Evolutionary conservation across 129 eudicot genomes (phyloP).

Genomic region (Chrysanthemum seticuspe): DNA sequence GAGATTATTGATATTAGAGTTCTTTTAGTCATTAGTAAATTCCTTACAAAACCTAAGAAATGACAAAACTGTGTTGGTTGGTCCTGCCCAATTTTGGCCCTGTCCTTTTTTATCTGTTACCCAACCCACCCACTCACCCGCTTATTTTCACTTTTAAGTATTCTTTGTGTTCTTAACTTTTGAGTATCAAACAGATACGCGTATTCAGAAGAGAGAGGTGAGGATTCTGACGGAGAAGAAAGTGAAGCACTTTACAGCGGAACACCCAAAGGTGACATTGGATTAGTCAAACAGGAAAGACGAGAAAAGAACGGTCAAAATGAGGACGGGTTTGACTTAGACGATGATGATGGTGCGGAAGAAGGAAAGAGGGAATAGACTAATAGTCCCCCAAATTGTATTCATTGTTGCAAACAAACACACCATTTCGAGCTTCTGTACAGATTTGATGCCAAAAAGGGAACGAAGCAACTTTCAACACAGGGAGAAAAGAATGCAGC

Average conservation of each 20-base stretch:
- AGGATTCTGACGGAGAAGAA: slow-evolving; percentile 78
- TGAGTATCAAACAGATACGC: slow-evolving; percentile 57
- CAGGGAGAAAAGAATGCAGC: slow-evolving; percentile 22
- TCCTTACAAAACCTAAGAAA: no score
- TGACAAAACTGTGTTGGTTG: no score
- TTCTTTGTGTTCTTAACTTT: not conserved
- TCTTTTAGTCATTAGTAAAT: not conserved
- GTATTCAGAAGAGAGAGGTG: slow-evolving; percentile 68
- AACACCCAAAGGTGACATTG: slow-evolving; percentile 62
- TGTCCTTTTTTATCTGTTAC: not conserved
- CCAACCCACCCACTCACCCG: not conserved
- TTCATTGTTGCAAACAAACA: slow-evolving; percentile 32
- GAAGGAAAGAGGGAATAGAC: slow-evolving; percentile 60
- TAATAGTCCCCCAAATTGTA: slow-evolving; percentile 14
- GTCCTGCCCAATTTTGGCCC: not conserved
- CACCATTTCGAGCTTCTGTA: slow-evolving; percentile 34
- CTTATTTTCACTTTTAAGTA: not conserved
- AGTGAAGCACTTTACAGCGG: slow-evolving; percentile 63
- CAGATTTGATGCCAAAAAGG: slow-evolving; percentile 35
- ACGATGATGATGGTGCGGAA: slow-evolving; percentile 48
- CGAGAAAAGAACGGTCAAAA: slow-evolving; percentile 38
- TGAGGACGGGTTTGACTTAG: slow-evolving; percentile 35
- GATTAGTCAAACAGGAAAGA: slow-evolving; percentile 68
- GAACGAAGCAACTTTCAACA: slow-evolving; percentile 17
- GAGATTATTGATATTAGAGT: not conserved